A percentile compares a stretch with the other conserved stretches of the same genome.
phyloP scores from a whole-genome alignment of 768 basidiomycete species.

The Bullera alba region DNA sequence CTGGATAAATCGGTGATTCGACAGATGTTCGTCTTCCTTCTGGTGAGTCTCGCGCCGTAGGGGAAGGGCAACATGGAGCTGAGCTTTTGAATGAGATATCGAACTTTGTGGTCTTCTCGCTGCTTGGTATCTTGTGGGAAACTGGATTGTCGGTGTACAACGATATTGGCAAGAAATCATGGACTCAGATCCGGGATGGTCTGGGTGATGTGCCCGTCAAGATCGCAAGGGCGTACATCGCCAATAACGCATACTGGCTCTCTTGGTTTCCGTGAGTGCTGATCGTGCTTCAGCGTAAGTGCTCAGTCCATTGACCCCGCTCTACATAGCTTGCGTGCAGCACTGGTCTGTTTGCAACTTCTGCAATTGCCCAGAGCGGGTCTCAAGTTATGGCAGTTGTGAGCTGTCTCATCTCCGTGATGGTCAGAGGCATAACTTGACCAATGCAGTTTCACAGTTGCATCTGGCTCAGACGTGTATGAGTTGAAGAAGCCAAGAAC shows the following conservation, averaged over 20 bases:
- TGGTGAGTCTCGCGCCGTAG: constrained; percentile 12
- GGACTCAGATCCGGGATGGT: constrained; percentile 15
- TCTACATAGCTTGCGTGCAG: background rate
- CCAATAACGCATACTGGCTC: constrained; percentile 34
- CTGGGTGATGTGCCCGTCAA: constrained; percentile 29
- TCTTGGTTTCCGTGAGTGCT: constrained; percentile 38
- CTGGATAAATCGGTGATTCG: constrained; percentile 32
- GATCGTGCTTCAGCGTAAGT: background rate
- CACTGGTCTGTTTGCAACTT: background rate
- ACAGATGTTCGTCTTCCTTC: constrained; percentile 28
- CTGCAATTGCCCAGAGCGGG: background rate
- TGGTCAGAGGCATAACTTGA: background rate
- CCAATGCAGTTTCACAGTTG: background rate
- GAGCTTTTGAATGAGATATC: constrained; percentile 15
- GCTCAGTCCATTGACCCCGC: background rate
- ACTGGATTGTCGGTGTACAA: constrained; percentile 19
- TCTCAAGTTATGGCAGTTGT: background rate
- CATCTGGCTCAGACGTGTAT: background rate
- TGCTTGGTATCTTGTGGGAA: constrained; percentile 32
- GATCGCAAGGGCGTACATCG: constrained; percentile 36
- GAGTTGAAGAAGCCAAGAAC: constrained; percentile 16
- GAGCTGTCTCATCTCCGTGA: background rate
- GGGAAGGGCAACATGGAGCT: background rate
- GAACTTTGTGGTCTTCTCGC: constrained; percentile 34
- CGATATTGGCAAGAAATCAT: constrained; percentile 17